These are phyloP conservation scores for Eimeria falciformis DNA, from an alignment of 169 alveolate species.

Conservation along the genomic window DNA sequence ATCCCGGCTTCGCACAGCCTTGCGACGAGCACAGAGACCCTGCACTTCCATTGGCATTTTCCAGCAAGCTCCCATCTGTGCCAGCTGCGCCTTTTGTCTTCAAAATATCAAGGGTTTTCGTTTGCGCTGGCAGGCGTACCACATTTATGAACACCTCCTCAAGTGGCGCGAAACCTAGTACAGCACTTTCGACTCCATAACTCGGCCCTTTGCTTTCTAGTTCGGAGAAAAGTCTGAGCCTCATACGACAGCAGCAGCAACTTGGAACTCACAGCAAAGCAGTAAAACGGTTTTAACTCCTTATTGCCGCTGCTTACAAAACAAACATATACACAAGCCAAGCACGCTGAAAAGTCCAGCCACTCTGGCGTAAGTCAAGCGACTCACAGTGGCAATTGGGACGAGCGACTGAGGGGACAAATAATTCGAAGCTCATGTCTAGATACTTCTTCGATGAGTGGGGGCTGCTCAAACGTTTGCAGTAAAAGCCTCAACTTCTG, in stretches of 20 bases:
- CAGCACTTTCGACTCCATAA: constrained; percentile 62
- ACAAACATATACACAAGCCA: background rate
- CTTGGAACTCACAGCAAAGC: too few species aligned
- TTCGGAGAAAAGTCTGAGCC: constrained; percentile 61
- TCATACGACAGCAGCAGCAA: background rate
- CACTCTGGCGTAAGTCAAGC: background rate
- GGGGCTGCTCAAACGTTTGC: constrained; percentile 52
- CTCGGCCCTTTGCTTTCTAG: background rate
- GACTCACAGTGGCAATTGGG: constrained; percentile 58
- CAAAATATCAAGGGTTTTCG: background rate
- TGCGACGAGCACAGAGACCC: background rate
- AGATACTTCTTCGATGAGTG: constrained; percentile 16
- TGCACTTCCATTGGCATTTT: background rate
- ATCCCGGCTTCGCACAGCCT: background rate
- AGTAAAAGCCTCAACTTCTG: constrained; percentile 30
- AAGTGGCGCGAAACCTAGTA: constrained; percentile 55
- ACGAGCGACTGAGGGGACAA: constrained; percentile 39
- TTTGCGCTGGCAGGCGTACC: background rate
- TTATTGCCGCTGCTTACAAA: background rate
- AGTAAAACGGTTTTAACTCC: too few species aligned
- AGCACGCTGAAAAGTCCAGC: background rate
- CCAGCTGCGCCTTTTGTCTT: background rate
- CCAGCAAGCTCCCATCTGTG: background rate
- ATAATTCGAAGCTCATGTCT: constrained; percentile 62
- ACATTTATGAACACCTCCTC: constrained; percentile 69